Base-by-base conservation (phyloP, 208 protist species). In the Leishmania gerbilli region DNA sequence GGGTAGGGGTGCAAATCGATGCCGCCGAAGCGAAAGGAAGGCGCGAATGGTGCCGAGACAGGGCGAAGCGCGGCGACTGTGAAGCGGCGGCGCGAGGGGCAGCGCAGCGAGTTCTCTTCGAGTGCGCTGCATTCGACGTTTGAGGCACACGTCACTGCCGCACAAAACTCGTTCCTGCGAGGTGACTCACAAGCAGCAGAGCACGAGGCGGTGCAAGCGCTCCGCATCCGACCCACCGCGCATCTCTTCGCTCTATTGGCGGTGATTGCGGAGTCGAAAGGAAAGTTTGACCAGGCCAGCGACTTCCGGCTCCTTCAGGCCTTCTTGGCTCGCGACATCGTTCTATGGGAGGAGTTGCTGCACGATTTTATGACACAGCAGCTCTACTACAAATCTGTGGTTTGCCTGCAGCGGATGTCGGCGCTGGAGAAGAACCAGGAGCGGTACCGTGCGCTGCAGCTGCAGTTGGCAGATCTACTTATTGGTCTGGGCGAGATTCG, bases 221-320 rank as follows among this genome's bases (percentile, higher is more conserved):
- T 96, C 45, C 91, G 91, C 34, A 94, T 98, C 74, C 88, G 90
- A 4, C 92, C 95, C 42, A 96, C 92, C 1, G 86, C 94, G 58
- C 92, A 96, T 49, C 80, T 98, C 47, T 96, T 96, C 65, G 95
- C 91, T 0, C 87, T 98, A 34, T 86, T 98, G 77, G 89, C 90
- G 31, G 91, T 93, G 24, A 91, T 98, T 34, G 91, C 93, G 15
- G 93, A 98, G 76, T 93, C 93, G 24, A 88, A 89, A 74, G 93
- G 91, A 31, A 91, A 95, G 82, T 94, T 91, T 65, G 89, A 96
- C 81, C 92, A 93, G 24, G 93, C 95, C 5, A 96, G 90, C 77
- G 95, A 98, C 80, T 98, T 96, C 72, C 87, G 92, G 27, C 87
- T 98, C 2, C 77, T 98, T 77, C 93, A 98, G 86, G 95, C 95